Conservation (phyloP, 768 basidiomycete species). For the Clavulina sp. region DNA sequence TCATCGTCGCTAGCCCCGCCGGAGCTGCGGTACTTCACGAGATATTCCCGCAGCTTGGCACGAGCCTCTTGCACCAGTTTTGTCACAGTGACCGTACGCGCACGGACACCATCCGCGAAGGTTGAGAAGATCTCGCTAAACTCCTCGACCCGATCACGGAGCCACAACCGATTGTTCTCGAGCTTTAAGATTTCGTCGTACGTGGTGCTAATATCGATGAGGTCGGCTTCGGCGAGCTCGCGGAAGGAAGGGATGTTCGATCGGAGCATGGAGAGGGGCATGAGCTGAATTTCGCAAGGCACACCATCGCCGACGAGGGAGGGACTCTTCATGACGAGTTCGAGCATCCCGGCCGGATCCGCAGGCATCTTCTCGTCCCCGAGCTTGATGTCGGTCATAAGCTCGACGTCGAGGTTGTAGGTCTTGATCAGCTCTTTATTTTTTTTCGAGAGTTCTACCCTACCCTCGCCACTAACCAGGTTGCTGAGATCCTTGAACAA, state of each 20-base stretch:
- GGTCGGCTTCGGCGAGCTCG: neutral
- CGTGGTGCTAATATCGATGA: no score
- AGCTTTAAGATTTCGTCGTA: no score
- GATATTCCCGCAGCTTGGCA: neutral
- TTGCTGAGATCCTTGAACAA: neutral
- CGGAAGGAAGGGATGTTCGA: neutral
- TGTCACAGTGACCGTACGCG: no score
- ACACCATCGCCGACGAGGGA: neutral
- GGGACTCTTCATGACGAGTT: neutral
- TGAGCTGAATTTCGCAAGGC: neutral
- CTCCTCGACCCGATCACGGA: no score
- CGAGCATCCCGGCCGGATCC: neutral
- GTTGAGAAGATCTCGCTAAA: no score
- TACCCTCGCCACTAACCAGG: neutral
- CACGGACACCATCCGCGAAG: no score
- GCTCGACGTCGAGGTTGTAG: neutral
- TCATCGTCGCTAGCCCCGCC: no score
- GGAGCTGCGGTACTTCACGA: neutral
- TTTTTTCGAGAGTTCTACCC: neutral
- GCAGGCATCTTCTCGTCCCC: neutral
- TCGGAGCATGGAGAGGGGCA: neutral
- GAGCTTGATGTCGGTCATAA: neutral
- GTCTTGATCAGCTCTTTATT: neutral
- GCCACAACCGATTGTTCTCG: no score
- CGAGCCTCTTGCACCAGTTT: neutral